Evolutionary conservation across 2,329 filamentous ascomycete genomes (phyloP), one percentile per base, ranked within the genome.

Genomic region (Escovopsis weberi): DNA sequence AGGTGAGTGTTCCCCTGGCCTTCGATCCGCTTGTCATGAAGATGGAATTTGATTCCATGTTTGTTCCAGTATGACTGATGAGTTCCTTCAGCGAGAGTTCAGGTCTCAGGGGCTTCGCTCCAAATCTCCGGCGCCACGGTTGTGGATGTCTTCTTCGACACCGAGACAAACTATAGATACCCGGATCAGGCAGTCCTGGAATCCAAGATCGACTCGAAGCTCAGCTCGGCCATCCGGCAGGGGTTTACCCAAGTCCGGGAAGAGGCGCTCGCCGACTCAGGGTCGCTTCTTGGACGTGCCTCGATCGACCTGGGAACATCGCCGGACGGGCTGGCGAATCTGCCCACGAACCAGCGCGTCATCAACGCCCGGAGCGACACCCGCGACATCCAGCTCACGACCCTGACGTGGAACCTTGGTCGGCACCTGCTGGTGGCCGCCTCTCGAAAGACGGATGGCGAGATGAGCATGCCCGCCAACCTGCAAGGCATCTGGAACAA

Each of bases 401-500:
- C 48, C 3, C 48, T 57, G 4, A 42, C 48, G 15, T 56, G 53
- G 43, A 53, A 57, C 37, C 52, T 49, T 19, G 55, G 54, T 2
- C 50, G 52, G 2, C 51, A 56, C 35, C 38, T 51, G 18, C 50
- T 57, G 4, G 47, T 54, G 8, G 48, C 48, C 6, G 48, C 52
- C 0, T 55, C 54, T 2, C 48, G 53, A 15, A 45, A 52, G 33
- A 51, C 47, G 1, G 47, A 45, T 4, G 23, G 39, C 1, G 40
- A 37, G 10, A 43, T 50, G 5, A 50, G 50, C 12, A 45, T 56
- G 32, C 51, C 54, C 4, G 50, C 54, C 2, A 57, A 56, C 38
- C 47, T 57, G 6, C 53, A 56, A 33, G 53, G 51, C 2, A 47
- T 57, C 12, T 56, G 52, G 53, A 55, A 56, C 35, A 50, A 53